Base-by-base conservation (phyloP, 2,329 filamentous ascomycete species). In the Colletotrichum caudatum region DNA sequence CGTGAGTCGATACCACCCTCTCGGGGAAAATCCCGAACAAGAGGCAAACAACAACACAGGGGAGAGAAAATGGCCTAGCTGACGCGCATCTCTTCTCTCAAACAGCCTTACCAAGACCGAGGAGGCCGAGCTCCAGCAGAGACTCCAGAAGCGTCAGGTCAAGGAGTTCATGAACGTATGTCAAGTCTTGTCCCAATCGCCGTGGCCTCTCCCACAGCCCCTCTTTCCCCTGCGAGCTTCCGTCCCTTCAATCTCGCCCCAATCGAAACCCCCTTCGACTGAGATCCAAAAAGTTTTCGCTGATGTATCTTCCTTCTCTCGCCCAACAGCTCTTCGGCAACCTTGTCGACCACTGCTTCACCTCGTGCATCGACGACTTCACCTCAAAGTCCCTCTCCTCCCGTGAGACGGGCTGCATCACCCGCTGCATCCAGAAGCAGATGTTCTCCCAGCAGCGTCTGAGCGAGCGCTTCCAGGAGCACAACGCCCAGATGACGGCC, bases 121-220 rank as follows among this genome's bases (percentile, higher is more conserved):
- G 88, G 93, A 97, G 87, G 93, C 94, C 85, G 94, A 96, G 88
- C 93, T 99, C 81, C 92, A 97, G 84, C 85, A 90, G 85, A 94
- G 96, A 84, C 95, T 99, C 90, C 94, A 98, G 87, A 93, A 93
- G 85, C 97, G 96, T 85, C 96, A 99, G 85, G 94, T 99, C 88
- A 97, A 97, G 86, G 95, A 98, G 82, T 98, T 99, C 81, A 97
- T 98, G 92, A 93, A 90, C 78, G 96, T 98, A 88, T 77, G 94
- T 57, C 77, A 94, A 64, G 23, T 33, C 41, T 54, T 59, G 11
- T 56, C 2, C 37, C 23, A 11, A 7, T 9, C 57, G 53, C 26
- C 81, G 66, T 79, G 79, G 66, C 78, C 23, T 16, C 79, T 69
- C 77, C 80, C 46, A 7, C 48, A 56, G 39, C 33, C 33, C 66